Conservation (phyloP, 2,329 filamentous ascomycete genomes). For the Stemphylium vesicarium region DNA sequence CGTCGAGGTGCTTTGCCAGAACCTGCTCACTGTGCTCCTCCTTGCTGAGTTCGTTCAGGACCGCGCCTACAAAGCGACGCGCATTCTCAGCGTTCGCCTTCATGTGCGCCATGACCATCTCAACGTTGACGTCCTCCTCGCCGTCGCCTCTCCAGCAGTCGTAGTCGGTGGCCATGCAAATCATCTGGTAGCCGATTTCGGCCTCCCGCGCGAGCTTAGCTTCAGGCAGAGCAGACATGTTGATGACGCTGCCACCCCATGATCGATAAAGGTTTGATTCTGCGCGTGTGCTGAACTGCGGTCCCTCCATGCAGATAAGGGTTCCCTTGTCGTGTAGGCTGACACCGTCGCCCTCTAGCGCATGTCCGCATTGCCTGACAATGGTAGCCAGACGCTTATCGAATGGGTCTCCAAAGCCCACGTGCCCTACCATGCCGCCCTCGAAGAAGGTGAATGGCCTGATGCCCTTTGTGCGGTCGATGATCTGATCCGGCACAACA, state of each 20-base stretch:
- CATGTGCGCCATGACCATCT: slow-evolving; percentile 98
- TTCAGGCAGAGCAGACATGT: slow-evolving; percentile 96
- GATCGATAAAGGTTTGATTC: slow-evolving; percentile 94
- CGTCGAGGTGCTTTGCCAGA: slow-evolving; percentile 79
- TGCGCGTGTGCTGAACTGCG: slow-evolving; percentile 94
- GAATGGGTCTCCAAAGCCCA: slow-evolving; percentile 95
- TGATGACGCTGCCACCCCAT: slow-evolving; percentile 95
- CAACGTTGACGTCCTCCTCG: slow-evolving; percentile 81
- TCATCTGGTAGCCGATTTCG: slow-evolving; percentile 96
- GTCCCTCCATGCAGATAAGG: slow-evolving; percentile 97
- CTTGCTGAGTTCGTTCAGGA: slow-evolving; percentile 83
- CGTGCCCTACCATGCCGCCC: slow-evolving; percentile 87
- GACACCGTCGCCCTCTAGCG: slow-evolving; percentile 82
- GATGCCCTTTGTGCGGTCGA: slow-evolving; percentile 95
- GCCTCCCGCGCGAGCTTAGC: slow-evolving; percentile 95
- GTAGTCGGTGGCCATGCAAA: slow-evolving; percentile 99
- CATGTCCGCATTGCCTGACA: slow-evolving; percentile 76
- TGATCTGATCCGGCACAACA: slow-evolving; percentile 93
- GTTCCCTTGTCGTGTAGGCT: slow-evolving; percentile 83
- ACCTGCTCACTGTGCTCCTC: slow-evolving; percentile 78
- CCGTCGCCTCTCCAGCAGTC: slow-evolving; percentile 92
- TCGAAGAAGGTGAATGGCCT: slow-evolving; percentile 97
- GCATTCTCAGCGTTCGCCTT: slow-evolving; percentile 90
- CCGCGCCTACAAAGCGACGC: slow-evolving; percentile 80
- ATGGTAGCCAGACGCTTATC: slow-evolving; percentile 78